phyloP scores from a whole-genome alignment of 768 basidiomycete genomes.

The Pilatotrama ljubarskyi region DNA sequence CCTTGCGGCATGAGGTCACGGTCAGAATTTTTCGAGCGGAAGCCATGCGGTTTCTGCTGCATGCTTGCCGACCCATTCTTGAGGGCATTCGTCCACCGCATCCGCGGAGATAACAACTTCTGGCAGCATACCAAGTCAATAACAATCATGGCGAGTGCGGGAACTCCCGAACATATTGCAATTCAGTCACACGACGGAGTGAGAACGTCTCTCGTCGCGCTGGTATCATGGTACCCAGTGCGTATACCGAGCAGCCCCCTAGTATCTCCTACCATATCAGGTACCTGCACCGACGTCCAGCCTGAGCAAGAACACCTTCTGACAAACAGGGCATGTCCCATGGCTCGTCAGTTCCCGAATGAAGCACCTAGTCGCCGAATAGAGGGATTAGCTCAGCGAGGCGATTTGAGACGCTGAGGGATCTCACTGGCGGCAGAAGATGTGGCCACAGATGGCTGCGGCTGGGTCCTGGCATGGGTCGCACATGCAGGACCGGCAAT shows the following conservation, averaged over 20 bases:
- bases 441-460: background rate
- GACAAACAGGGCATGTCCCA: slow-evolving; percentile 2
- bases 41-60: too few relatives aligned
- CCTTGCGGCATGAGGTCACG: too few relatives aligned
- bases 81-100: too few relatives aligned
- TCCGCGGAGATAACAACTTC: too few relatives aligned
- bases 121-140: too few relatives aligned
- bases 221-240: background rate
- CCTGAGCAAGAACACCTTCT: slow-evolving; percentile 1
- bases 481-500: slow-evolving; percentile 2
- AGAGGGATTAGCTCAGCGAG: background rate
- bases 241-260: background rate
- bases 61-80: too few relatives aligned
- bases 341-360: background rate
- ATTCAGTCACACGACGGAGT: too few relatives aligned
- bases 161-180: too few relatives aligned
- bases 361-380: background rate
- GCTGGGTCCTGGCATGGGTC: background rate
- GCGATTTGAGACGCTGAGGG: background rate
- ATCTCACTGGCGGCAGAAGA: slow-evolving; percentile 3
- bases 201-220: too few relatives aligned
- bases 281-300: background rate
- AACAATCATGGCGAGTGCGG: too few relatives aligned
- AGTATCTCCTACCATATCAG: background rate
- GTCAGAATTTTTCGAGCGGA: too few relatives aligned